phyloP scores from a whole-genome alignment of 495 filamentous ascomycete genomes.

The Aspergillus cavernicola region DNA sequence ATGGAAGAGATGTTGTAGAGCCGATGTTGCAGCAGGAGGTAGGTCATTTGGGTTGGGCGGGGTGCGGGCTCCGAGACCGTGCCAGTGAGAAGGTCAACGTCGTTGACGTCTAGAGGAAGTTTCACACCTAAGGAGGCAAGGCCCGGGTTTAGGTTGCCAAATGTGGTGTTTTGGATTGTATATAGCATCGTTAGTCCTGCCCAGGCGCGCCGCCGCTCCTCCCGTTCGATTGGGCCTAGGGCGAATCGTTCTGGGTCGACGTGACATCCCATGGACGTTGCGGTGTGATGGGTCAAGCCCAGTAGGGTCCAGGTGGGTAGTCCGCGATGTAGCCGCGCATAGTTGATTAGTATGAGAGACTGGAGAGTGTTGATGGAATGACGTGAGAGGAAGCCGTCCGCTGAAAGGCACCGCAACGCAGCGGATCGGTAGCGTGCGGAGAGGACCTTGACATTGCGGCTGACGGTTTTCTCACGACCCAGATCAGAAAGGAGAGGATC shows the following conservation, averaged over 20 bases:
- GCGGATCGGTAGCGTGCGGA: conserved; percentile 43
- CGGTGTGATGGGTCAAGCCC: conserved; percentile 45
- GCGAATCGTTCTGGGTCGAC: conserved; percentile 42
- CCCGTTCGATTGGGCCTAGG: conserved; percentile 40
- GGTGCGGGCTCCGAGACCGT: conserved; percentile 20
- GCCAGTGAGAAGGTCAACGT: conserved; percentile 39
- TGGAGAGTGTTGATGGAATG: conserved; percentile 47
- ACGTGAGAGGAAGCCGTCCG: conserved; percentile 40
- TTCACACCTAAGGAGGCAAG: conserved; percentile 32
- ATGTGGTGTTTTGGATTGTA: conserved; percentile 38
- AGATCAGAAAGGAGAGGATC: conserved; percentile 41
- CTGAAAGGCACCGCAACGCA: conserved; percentile 41
- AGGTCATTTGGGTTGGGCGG: conserved; percentile 47
- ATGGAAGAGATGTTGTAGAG: conserved; percentile 39
- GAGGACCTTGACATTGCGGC: conserved; percentile 39
- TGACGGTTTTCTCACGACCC: conserved; percentile 37
- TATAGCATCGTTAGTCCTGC: conserved; percentile 44
- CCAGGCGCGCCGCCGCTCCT: conserved; percentile 46
- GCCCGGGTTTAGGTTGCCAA: conserved; percentile 28
- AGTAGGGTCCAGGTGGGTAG: conserved; percentile 40
- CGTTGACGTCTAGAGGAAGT: conserved; percentile 42
- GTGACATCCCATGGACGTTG: conserved; percentile 47
- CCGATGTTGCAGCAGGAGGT: conserved; percentile 41
- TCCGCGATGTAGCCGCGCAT: conserved; percentile 40
- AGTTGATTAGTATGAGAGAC: conserved; percentile 42